Base-by-base conservation (phyloP, 352 stramenopile species). In the Pythium aphanidermatum region DNA sequence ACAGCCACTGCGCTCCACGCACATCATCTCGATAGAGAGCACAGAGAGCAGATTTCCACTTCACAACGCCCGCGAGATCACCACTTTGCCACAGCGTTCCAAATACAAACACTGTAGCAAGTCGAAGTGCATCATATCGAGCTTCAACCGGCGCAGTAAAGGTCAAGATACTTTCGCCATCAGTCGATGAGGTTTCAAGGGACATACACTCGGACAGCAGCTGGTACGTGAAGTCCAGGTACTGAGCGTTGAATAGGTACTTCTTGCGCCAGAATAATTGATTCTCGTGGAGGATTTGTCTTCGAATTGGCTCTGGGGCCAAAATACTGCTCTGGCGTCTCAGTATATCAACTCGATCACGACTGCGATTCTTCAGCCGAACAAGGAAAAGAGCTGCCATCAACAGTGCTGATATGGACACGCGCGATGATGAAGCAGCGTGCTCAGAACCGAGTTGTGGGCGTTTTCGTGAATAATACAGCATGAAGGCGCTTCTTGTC, bases 401-500 rank as follows among this genome's bases (percentile, higher is more conserved):
- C 9, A 14, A 33, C 28, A 33, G 28, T 14, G 14, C 14, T 33
- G 28, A 33, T n/a, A n/a, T n/a, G n/a, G n/a, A n/a, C n/a, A n/a
- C n/a, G n/a, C n/a, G n/a, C n/a, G n/a, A n/a, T n/a, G n/a, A n/a
- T n/a, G n/a, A n/a, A n/a, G n/a, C n/a, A n/a, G n/a, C n/a, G 23
- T 29, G 2, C 30, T 19, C 8, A 66, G 46, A 8, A 66, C 24
- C 11, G 36, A 90, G 37, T 19, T 68, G 66, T 1, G 78, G 61
- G 26, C 66, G 63, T 17, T 68, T 66, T 24, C 79, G 75, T 10
- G 79, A 67, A 46, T 95, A 95, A 32, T 93, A 75, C 7, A 95
- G 61, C 81, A 95, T 93, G 31, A 95, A 95, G 46, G 79, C 91
- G 44, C 81, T 95, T 27, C 79, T 71, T 23, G 70, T 92, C 55